phyloP scores from a whole-genome alignment of 805 yeast genomes.

The Yamadazyma insecticola region DNA sequence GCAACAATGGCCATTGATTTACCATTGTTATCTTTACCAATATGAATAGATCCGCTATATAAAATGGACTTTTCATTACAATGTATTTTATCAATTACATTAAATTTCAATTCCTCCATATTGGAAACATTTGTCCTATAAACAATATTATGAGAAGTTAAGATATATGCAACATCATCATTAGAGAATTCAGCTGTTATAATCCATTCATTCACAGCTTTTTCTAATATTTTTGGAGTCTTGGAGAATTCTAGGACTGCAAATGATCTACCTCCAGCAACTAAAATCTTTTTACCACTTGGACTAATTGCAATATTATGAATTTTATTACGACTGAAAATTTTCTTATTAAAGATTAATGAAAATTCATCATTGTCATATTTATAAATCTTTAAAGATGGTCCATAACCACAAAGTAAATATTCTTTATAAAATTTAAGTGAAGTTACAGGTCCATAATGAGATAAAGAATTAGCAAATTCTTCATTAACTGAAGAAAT shows the following conservation, averaged over 20 bases:
- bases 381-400: slow-evolving; percentile 52
- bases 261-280: slow-evolving; percentile 73
- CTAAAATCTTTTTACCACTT: slow-evolving; percentile 29
- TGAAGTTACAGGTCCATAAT: slow-evolving; percentile 70
- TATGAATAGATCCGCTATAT: slow-evolving; percentile 77
- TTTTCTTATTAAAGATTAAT: slow-evolving; percentile 33
- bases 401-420: slow-evolving; percentile 66
- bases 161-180: slow-evolving; percentile 36
- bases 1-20: slow-evolving; percentile 50
- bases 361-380: slow-evolving; percentile 26
- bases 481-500: slow-evolving; percentile 10
- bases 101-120: slow-evolving; percentile 14
- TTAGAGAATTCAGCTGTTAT: slow-evolving; percentile 50
- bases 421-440: slow-evolving; percentile 41
- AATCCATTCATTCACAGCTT: slow-evolving; percentile 75
- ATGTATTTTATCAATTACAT: slow-evolving; percentile 28
- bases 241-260: slow-evolving; percentile 35
- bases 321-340: slow-evolving; percentile 72
- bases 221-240: slow-evolving; percentile 39
- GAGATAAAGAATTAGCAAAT: slow-evolving; percentile 18
- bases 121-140: slow-evolving; percentile 26
- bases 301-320: slow-evolving; percentile 59
- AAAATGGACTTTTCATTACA: slow-evolving; percentile 75
- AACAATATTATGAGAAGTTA: slow-evolving; percentile 79
- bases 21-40: slow-evolving; percentile 25